phyloP scores from a whole-genome alignment of 2,329 filamentous ascomycete species.

The Curvularia sp. region DNA sequence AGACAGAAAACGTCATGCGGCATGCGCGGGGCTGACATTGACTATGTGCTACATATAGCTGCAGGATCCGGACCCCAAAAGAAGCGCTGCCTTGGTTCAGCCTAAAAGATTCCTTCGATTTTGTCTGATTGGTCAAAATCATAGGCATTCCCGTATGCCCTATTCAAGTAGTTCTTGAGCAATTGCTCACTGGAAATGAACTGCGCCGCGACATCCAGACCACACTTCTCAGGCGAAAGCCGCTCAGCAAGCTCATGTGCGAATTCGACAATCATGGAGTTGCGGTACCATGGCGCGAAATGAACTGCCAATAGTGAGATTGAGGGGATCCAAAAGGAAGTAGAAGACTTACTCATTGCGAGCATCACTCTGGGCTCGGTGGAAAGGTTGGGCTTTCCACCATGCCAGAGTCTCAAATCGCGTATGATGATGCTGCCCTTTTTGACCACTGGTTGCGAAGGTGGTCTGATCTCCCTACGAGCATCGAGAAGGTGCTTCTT shows the following conservation, averaged over 20 bases:
- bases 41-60: neutral
- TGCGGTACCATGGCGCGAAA: constrained; percentile 66
- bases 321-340: neutral
- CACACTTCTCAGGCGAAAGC: constrained; percentile 51
- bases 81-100: neutral
- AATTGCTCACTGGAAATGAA: constrained; percentile 57
- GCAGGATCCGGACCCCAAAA: neutral
- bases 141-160: constrained; percentile 68
- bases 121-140: constrained; percentile 61
- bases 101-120: constrained; percentile 35
- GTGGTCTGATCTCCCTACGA: constrained; percentile 24
- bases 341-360: constrained; percentile 38
- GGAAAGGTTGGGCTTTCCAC: constrained; percentile 57
- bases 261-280: constrained; percentile 64
- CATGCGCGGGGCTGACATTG: neutral
- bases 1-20: neutral
- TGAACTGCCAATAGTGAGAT: constrained; percentile 44
- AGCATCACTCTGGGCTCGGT: constrained; percentile 56
- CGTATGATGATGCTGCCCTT: constrained; percentile 57
- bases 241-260: constrained; percentile 58
- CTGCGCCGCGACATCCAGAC: constrained; percentile 60
- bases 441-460: constrained; percentile 44
- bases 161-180: constrained; percentile 59
- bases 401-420: constrained; percentile 60
- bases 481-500: constrained; percentile 34